A percentile compares a stretch with the other conserved stretches of the same genome.
Conservation (phyloP, 148 eudicot species). For the Arctostaphylos glauca region DNA sequence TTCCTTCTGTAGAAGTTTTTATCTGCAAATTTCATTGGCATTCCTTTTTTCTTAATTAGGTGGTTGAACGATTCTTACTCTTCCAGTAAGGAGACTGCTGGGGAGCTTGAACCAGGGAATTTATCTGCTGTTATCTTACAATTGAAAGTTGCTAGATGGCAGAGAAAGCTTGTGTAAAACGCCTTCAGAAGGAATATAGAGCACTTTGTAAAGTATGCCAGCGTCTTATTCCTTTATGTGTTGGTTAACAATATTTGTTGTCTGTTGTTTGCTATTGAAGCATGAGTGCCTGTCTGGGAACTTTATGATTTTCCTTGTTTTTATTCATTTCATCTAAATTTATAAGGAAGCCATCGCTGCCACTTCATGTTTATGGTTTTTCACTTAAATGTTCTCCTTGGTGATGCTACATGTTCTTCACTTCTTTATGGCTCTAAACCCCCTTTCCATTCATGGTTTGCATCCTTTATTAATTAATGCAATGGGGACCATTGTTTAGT, state of each 20-base stretch:
- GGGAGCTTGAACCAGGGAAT: background rate
- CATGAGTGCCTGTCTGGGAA: background rate
- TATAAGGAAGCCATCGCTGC: background rate
- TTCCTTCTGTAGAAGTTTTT: background rate
- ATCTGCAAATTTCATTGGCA: background rate
- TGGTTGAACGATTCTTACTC: background rate
- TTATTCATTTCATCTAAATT: background rate
- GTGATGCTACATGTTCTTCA: background rate
- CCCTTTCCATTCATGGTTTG: background rate
- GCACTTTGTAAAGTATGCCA: constrained; percentile 20
- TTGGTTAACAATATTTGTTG: background rate
- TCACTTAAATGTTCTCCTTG: background rate
- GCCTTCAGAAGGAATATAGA: constrained; percentile 24
- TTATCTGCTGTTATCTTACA: background rate
- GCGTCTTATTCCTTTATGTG: background rate
- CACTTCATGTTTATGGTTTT: background rate
- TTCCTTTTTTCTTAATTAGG: background rate
- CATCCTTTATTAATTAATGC: background rate
- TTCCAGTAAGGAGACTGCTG: background rate
- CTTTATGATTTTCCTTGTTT: background rate
- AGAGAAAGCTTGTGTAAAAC: constrained; percentile 21
- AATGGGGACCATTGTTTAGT: background rate
- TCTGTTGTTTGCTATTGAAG: background rate
- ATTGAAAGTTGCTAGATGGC: constrained; percentile 15
- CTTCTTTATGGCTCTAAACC: background rate